phyloP scores from a whole-genome alignment of 257 asterid species.

The Coffea canephora region DNA sequence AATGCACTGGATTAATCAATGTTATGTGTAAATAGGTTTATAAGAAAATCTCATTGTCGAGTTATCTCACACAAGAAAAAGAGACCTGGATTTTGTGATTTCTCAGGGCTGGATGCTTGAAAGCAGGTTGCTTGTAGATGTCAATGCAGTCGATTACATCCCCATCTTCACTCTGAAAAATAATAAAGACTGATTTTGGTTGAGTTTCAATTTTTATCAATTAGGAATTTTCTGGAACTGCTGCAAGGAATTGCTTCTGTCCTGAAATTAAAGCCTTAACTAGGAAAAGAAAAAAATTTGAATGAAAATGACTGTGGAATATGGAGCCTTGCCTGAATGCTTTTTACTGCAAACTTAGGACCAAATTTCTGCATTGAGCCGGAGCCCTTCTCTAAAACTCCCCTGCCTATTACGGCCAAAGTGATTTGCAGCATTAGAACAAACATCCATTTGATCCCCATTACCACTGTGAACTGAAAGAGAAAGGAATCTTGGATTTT shows the following conservation, averaged over 20 bases:
- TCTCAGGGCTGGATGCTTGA: too few species aligned
- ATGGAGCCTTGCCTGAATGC: conserved; percentile 35
- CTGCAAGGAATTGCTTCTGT: not conserved
- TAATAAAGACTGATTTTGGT: not conserved
- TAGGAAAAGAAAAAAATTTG: too few species aligned
- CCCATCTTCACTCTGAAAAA: conserved; percentile 65
- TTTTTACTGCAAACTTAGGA: conserved; percentile 18
- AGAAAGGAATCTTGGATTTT: not conserved
- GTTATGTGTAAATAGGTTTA: not conserved
- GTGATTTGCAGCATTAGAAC: not conserved
- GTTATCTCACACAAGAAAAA: not conserved
- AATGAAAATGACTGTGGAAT: not conserved
- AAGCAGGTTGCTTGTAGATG: conserved; percentile 25
- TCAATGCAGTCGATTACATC: conserved; percentile 68
- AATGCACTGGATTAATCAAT: not conserved
- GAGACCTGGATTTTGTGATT: conserved; percentile 10
- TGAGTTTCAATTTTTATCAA: not conserved
- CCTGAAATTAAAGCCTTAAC: not conserved
- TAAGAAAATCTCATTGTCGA: not conserved
- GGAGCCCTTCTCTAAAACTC: not conserved
- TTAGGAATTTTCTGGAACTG: not conserved
- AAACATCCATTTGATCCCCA: not conserved
- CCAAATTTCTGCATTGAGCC: not conserved
- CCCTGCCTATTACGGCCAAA: not conserved
- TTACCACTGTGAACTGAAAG: not conserved